Evolutionary conservation across 1,284 basidiomycete species (phyloP), one percentile per base, ranked within the genome.

Genomic region (Hymenochaete sp.): DNA sequence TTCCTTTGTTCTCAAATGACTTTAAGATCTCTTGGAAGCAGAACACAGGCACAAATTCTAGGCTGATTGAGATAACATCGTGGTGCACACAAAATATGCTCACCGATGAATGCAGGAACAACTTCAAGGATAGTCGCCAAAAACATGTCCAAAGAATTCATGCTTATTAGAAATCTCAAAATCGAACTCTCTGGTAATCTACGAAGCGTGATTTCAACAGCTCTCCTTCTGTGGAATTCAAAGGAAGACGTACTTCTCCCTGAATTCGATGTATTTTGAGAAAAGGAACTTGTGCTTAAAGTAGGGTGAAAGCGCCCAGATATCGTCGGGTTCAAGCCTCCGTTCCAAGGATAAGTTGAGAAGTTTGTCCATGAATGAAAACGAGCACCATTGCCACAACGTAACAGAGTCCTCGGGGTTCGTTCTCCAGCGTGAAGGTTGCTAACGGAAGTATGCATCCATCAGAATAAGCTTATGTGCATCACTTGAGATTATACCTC

Each of bases 351-450:
- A 74, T n/a, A 79, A 59, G 42, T 64, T 55, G 56, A 90, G 77
- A 38, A 90, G 66, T 0, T 79, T 75, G 54, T 79, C 74, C 38
- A 91, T 71, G 65, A 88, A 92, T 2, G 74, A 72, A 59, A 90
- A 90, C 1, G 75, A 78, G 42, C 76, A 67, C 82, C 87, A 90
- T n/a, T 76, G 68, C 73, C 78, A 83, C 11, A 91, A 65, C 13
- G 71, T 79, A 33, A 78, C 81, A 46, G 71, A 67, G 57, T 91
- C 87, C 60, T 92, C 87, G 3, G 80, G 79, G 57, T 72, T 71
- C 2, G 77, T 71, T 24, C 71, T 57, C 7, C 56, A 53, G 44
- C 60, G 65, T 5, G 75, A 75, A 3, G 79, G 75, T 8, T 64
- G 59, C 76, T 79, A 50, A 16, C 32, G 5, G 14, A 35, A 24